Base-by-base conservation (phyloP, 805 yeast genomes). In the Wickerhamiella occidentalis region DNA sequence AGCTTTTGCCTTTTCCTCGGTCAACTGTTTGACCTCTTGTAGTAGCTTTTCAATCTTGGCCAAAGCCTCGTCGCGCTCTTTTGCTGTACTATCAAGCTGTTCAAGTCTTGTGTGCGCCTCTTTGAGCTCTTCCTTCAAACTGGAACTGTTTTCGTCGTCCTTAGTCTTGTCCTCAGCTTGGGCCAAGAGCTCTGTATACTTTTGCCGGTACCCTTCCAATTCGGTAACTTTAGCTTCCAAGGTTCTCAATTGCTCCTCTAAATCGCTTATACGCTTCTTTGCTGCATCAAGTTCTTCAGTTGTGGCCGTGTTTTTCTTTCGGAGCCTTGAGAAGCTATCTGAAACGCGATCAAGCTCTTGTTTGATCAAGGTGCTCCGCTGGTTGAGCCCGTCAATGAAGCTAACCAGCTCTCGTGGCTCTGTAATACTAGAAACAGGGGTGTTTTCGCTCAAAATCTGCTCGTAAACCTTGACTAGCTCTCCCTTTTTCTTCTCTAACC, bases 371-470 rank as follows among this genome's bases (percentile, higher is more conserved):
- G 68, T 69, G 28, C 75, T 77, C 58, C 83, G 82, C 46, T 76
- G 71, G 18, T 73, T 74, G 46, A 84, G 62, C 26, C 83, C 79
- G 35, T 72, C 69, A 45, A 90, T 71, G 63, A 80, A 88, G 37
- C 81, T 86, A 29, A 79, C 77, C 36, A 90, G 68, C 6, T 76
- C 68, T 8, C 78, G 84, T 1, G 82, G 77, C 59, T 90, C 95
- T 0, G 80, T 68, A 19, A 92, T 77, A 30, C 80, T 74, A 1
- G 83, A 73, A 45, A 85, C 73, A 0, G 97, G 97, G 0, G 96
- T 88, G 55, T 76, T 66, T 58, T 90, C 96, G 47, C 76, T 71
- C 52, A 90, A 66, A 12, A 82, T 75, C 50, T 69, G 77, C 60
- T 86, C 96, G 56, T 88, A 82, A 7, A 53, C 47, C 3, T 61